Conservation (phyloP, 345 rosid genomes). For the Draba incana region DNA sequence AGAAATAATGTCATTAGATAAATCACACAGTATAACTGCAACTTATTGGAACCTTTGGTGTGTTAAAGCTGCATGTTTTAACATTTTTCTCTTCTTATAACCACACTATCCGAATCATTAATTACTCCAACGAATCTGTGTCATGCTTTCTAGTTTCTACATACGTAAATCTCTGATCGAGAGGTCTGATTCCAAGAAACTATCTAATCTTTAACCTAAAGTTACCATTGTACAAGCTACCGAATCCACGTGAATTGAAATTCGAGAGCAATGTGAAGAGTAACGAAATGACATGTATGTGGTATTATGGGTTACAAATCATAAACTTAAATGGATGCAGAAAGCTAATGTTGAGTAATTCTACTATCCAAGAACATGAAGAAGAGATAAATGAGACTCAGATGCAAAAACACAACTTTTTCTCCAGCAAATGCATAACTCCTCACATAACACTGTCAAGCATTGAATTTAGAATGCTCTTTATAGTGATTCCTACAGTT, state of each 20-base stretch:
- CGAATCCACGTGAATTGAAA: not conserved
- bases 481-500: not conserved
- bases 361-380: not conserved
- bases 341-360: constrained; percentile 2
- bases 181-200: not conserved
- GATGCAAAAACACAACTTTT: not conserved
- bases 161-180: not conserved
- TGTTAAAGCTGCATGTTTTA: constrained; percentile 2
- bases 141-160: not conserved
- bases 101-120: not conserved
- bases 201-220: not conserved
- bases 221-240: not conserved
- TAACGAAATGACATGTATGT: constrained; percentile 2
- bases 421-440: not conserved
- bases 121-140: not conserved
- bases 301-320: not conserved
- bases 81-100: not conserved
- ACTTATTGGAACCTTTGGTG: not conserved
- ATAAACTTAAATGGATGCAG: not conserved
- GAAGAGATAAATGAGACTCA: not conserved
- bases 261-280: not conserved
- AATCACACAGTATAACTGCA: not conserved
- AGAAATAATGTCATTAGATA: constrained; percentile 17
- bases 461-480: constrained; percentile 18
- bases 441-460: constrained; percentile 1